Conservation (phyloP, 2,329 filamentous ascomycete species). For the Scedosporium aurantiacum region DNA sequence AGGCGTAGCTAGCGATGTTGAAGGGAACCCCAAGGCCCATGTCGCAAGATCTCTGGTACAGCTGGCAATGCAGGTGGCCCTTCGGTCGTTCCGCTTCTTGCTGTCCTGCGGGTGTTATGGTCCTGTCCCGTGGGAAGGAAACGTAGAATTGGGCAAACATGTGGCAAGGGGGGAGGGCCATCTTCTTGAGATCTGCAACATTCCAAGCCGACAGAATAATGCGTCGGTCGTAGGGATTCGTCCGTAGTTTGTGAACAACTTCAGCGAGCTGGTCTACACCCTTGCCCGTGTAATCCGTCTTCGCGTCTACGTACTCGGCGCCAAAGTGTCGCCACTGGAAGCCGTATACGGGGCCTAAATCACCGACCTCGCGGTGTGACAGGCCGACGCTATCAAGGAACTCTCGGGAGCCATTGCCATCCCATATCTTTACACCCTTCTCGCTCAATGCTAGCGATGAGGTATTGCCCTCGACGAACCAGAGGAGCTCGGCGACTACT, state of each 20-base stretch:
- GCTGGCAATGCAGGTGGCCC: conserved; percentile 71
- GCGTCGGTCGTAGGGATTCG: conserved; percentile 75
- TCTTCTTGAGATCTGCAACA: conserved; percentile 69
- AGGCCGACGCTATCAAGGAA: conserved; percentile 83
- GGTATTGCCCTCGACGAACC: conserved; percentile 84
- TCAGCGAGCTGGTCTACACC: conserved; percentile 90
- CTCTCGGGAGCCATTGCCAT: conserved; percentile 85
- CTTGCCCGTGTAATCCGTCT: conserved; percentile 73
- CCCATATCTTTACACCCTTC: conserved; percentile 92
- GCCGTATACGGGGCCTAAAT: conserved; percentile 90
- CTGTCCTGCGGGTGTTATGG: conserved; percentile 15
- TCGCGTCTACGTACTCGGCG: conserved; percentile 70
- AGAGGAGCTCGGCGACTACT: conserved; percentile 84
- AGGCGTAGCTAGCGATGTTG: conserved; percentile 90
- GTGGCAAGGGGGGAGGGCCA: conserved; percentile 90
- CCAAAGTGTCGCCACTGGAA: conserved; percentile 99
- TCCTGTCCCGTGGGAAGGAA: conserved; percentile 46
- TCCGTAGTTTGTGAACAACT: conserved; percentile 74
- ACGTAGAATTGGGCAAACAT: conserved; percentile 98
- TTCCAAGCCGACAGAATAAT: conserved; percentile 96
- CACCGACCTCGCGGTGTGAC: conserved; percentile 69
- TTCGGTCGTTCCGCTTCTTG: conserved; percentile 37
- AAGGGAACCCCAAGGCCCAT: conserved; percentile 97
- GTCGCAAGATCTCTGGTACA: conserved; percentile 92
- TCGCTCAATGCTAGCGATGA: conserved; percentile 66